Conservation (phyloP, 208 protist genomes). For the Trypanosomatidae sp. region DNA sequence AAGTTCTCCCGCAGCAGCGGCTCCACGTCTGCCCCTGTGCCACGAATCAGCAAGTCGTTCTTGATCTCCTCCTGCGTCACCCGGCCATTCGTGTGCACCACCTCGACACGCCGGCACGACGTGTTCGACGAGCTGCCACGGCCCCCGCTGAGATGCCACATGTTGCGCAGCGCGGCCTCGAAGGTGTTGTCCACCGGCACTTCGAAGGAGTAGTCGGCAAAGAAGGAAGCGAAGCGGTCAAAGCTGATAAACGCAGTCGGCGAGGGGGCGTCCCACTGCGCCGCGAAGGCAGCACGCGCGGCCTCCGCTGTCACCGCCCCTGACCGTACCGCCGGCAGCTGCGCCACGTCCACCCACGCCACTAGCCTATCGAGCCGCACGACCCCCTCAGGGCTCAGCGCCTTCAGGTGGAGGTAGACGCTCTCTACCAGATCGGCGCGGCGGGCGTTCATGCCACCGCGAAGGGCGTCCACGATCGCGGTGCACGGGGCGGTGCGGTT, state of each 20-base stretch:
- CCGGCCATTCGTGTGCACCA: constrained; percentile 82
- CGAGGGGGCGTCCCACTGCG: constrained; percentile 53
- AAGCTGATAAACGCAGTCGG: constrained; percentile 41
- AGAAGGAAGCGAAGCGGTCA: constrained; percentile 65
- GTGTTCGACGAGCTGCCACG: constrained; percentile 76
- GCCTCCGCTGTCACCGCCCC: constrained; percentile 43
- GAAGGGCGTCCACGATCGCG: constrained; percentile 55
- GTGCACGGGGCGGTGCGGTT: constrained; percentile 39
- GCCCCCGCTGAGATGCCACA: constrained; percentile 91
- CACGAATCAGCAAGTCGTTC: constrained; percentile 83
- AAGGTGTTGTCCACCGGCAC: constrained; percentile 73
- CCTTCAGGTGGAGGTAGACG: constrained; percentile 67
- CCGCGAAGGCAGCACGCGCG: constrained; percentile 51
- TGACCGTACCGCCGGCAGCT: constrained; percentile 44
- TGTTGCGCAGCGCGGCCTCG: constrained; percentile 86
- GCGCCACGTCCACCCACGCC: constrained; percentile 62
- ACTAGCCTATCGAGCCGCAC: constrained; percentile 43
- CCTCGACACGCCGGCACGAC: constrained; percentile 76
- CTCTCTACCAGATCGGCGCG: constrained; percentile 59
- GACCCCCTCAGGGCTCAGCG: constrained; percentile 45
- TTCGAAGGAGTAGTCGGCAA: constrained; percentile 80
- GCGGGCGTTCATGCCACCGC: constrained; percentile 68
- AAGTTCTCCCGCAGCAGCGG: constrained; percentile 64
- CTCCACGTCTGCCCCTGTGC: constrained; percentile 41
- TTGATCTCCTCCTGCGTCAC: constrained; percentile 80